These are phyloP conservation scores for Phytophthora ohioensis DNA, from an alignment of 352 stramenopile species.

Conservation along the genomic window DNA sequence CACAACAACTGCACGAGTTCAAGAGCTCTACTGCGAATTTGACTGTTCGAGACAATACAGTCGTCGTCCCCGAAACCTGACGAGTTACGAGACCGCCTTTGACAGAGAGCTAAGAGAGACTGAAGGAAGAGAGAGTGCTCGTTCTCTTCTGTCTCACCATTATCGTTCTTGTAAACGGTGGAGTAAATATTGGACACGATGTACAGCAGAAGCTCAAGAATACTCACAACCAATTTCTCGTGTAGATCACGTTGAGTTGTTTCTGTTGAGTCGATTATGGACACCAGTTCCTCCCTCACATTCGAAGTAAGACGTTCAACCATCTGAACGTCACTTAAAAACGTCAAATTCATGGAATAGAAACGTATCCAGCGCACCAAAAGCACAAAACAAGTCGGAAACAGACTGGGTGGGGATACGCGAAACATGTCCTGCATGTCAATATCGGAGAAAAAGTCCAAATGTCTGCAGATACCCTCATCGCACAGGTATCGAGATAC, in stretches of 20 bases:
- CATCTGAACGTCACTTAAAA: constrained; percentile 14
- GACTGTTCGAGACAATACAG: constrained; percentile 25
- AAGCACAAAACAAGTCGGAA: constrained; percentile 38
- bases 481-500: constrained; percentile 18
- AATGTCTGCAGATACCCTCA: constrained; percentile 13
- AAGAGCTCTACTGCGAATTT: constrained; percentile 32
- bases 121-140: constrained; percentile 24
- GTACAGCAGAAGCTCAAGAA: constrained; percentile 29
- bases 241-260: background rate
- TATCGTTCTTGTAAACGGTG: constrained; percentile 27
- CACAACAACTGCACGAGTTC: constrained; percentile 41
- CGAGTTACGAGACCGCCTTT: constrained; percentile 2
- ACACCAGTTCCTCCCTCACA: background rate
- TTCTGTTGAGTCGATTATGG: background rate
- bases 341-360: constrained; percentile 37
- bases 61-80: background rate
- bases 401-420: constrained; percentile 13
- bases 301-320: background rate
- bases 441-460: constrained; percentile 20
- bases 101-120: constrained; percentile 26
- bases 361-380: constrained; percentile 40
- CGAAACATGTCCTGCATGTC: constrained; percentile 2
- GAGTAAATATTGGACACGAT: constrained; percentile 25
- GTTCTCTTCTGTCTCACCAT: constrained; percentile 12
- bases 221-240: constrained; percentile 9